Base-by-base conservation (phyloP, 164 flowering plant species). In the Liquidambar formosana region DNA sequence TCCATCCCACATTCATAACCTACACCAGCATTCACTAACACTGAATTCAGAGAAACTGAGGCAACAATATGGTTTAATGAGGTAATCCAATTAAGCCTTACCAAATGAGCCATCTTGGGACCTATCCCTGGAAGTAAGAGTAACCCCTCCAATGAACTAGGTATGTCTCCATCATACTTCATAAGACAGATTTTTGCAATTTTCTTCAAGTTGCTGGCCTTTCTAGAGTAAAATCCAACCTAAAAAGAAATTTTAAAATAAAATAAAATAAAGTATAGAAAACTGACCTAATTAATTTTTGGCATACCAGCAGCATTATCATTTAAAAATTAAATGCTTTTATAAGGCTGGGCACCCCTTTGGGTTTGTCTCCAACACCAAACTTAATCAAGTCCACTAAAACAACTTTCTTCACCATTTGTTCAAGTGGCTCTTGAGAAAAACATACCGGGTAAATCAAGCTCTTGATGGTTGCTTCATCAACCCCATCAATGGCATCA, bases 31-130 rank as follows among this genome's bases (percentile, higher is more conserved):
- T 41, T 57, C 57, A 62, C 11, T n/a, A 21, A 46, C 26, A 68
- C 21, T 25, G 26, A 69, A 44, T 21, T 41, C 62, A 10, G 21
- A 57, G 45, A 12, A 43, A 14, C 48, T 15, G 33, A 51, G 47
- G 38, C 1, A 63, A 38, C 9, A 4, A 10, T 27, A 38, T 57
- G 15, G 65, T 61, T 66, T 33, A 56, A 33, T n/a, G 13, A 53
- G 21, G 1, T 63, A 59, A 64, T 57, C 5, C 38, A 68, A 57
- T 38, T 38, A 56, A 57, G 21, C 4, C 80, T 45, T 84, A 91
- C 99, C 90, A 93, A 78, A 79, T 96, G 98, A 66, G 99, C 99
- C 93, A 96, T 96, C 82, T 96, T 96, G 38, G 99, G 99, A 58
- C 99, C 99, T 64, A 96, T 88, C 57, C 99, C 99, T 18, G 99